Conservation (phyloP, 2,329 filamentous ascomycete genomes). For the Aspergillus sp. region DNA sequence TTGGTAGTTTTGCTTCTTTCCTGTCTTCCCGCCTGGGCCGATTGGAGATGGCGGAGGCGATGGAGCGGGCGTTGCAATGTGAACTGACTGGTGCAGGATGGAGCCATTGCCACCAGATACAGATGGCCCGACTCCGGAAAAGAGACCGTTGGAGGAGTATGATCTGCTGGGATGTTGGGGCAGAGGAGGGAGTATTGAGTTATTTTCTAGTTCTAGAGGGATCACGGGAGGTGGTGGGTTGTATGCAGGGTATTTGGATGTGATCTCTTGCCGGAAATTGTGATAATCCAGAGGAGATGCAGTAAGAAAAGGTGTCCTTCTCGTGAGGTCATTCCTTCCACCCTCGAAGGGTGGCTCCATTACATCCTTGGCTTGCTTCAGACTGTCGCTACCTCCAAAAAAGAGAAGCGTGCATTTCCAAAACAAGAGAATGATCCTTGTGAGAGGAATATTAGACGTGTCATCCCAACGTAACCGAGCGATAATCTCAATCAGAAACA, state of each 20-base stretch:
- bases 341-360: constrained; percentile 58
- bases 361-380: constrained; percentile 71
- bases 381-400: constrained; percentile 75
- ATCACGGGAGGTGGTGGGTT: constrained; percentile 81
- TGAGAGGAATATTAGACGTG: constrained; percentile 54
- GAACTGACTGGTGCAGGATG: constrained; percentile 92
- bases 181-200: constrained; percentile 82
- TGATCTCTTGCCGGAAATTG: constrained; percentile 92
- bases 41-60: constrained; percentile 92
- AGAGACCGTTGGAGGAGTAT: constrained; percentile 61
- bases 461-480: constrained; percentile 71
- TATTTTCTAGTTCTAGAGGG: constrained; percentile 85
- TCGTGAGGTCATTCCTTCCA: constrained; percentile 42
- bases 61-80: constrained; percentile 96
- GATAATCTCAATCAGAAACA: constrained; percentile 69
- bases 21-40: constrained; percentile 79
- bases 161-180: constrained; percentile 69
- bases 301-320: constrained; percentile 76
- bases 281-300: constrained; percentile 96
- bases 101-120: constrained; percentile 54
- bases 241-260: constrained; percentile 96
- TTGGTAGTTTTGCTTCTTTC: constrained; percentile 99
- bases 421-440: constrained; percentile 74
- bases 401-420: constrained; percentile 90
- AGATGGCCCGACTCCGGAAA: constrained; percentile 55